Base-by-base conservation (phyloP, 352 stramenopile genomes). In the Pythium vanterpoolii region DNA sequence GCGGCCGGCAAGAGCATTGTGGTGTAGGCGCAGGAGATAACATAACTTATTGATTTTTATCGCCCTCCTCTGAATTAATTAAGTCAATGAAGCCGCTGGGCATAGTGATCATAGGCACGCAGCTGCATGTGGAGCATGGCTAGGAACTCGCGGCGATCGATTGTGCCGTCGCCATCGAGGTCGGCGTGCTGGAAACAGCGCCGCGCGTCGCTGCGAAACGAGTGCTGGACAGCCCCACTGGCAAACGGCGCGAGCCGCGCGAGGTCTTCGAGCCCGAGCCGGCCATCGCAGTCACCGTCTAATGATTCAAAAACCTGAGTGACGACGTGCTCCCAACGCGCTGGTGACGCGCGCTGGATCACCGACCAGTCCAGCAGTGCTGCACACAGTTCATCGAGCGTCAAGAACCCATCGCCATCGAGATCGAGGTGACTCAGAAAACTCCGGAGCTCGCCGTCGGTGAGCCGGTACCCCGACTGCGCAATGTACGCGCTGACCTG, bases 331-430 rank as follows among this genome's bases (percentile, higher is more conserved):
- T 54, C 39, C 52, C 86, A 93, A 1, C 65, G 66, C 5, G 57
- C 50, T 0, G 61, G 62, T 7, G 74, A 45, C 19, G 74, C 44
- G 14, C 27, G 66, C 59, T 90, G 83, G 28, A 93, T 57, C 24
- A 72, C 67, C 3, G 74, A 61, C 83, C 80, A 93, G 56, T 93
- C 80, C 8, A 90, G 36, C 23, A 90, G 69, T 5, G 80, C 80
- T 11, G 80, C 76, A 47, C 78, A 87, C 56, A 90, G 86, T 56
- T 93, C 83, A 23, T 86, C 68, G 1, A 78, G 56, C 5, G 75
- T 70, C 9, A 93, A n/a, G 18, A 77, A 60, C 2, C 83, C 80
- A 43, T 90, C 77, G 50, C 80, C 76, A 33, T 89, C 64, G 14
- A 89, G 30, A 52, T 93, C 83, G 36, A 93, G 59, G 8, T 74